Evolutionary conservation across 345 rosid species (phyloP), one percentile per base, ranked within the genome.

Genomic region (Hibiscus tridactylites): DNA sequence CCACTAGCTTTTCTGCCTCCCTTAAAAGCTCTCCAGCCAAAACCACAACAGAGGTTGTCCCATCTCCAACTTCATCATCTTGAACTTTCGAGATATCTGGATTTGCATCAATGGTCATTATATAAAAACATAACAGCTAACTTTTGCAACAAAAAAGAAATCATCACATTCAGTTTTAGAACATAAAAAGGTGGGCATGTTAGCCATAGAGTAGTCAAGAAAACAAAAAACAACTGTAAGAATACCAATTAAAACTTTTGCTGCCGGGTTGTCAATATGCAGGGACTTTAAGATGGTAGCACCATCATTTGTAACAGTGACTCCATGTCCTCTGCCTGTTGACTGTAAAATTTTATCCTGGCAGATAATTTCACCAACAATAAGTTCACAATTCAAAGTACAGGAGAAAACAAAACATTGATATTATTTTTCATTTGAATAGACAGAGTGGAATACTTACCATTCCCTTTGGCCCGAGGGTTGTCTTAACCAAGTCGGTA

Each of bases 11-110:
- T 57, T 94, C 98, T 21, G 98, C 98, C 88, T 90, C 97, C 80
- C 96, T 90, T 11, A 91, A 62, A 76, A 94, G 97, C 76, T 90
- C 97, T 19, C 99, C 97, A 6, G 99, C 98, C 89, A 95, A 86
- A 59, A 95, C 97, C 79, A 90, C 99, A 74, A 95, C 99, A 62
- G 99, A 95, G 65, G 99, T 95, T 73, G 98, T 95, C 58, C 99
- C 99, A 77, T 95, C 99, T 73, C 99, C 99, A 70, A 95, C 99
- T 86, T 95, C 99, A 74, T 95, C 99, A 80, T 95, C 99, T 82
- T 95, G 99, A 71, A 95, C 99, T 88, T 95, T 95, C 9, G 99
- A 95, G 73, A 95, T 95, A 72, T 95, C 99, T 73, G 70, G 39
- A 73, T 24, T 26, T 73, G 3, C 7, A 53, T 75, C 57, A 79